Evolutionary conservation across 2,329 filamentous ascomycete species (phyloP).

Genomic region (Xylaria sp.): DNA sequence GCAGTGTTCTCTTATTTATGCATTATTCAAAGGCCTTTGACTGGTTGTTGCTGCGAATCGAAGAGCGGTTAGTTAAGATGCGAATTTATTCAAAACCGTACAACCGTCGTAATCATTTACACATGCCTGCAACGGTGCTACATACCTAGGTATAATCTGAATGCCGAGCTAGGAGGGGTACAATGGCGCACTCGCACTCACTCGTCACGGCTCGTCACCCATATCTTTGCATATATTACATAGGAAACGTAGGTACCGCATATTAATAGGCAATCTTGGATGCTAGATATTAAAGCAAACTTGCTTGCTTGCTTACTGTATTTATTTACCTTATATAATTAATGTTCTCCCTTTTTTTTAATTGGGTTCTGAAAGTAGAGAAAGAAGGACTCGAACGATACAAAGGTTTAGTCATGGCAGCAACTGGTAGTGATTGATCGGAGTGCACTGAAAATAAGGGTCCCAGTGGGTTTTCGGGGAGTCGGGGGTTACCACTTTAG

Average conservation of each 20-base stretch:
- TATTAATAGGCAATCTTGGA: neutral
- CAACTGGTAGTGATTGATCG: neutral
- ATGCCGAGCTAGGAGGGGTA: slow-evolving; percentile 4
- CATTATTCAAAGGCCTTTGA: too few species aligned
- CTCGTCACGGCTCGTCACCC: neutral
- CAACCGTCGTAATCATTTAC: too few species aligned
- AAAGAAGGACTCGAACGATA: neutral
- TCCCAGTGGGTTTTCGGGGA: slow-evolving; percentile 8
- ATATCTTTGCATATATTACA: too few species aligned
- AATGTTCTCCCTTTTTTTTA: too few species aligned
- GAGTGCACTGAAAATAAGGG: slow-evolving; percentile 17
- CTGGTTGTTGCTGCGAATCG: neutral
- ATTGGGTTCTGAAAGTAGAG: neutral
- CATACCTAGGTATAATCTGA: too few species aligned
- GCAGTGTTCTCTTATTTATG: too few species aligned
- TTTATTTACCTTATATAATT: neutral
- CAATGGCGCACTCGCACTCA: neutral
- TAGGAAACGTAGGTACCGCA: neutral
- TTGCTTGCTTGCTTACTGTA: slow-evolving; percentile 2
- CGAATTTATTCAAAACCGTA: neutral
- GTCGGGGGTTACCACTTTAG: slow-evolving; percentile 34
- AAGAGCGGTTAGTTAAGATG: neutral
- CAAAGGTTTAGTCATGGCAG: neutral
- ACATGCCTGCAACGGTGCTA: neutral
- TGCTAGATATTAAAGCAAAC: neutral